Percentiles rank a stretch among this genome's conserved stretches.
Conservation (phyloP, 106 monocot genomes). For the Dendrobium catenatum region DNA sequence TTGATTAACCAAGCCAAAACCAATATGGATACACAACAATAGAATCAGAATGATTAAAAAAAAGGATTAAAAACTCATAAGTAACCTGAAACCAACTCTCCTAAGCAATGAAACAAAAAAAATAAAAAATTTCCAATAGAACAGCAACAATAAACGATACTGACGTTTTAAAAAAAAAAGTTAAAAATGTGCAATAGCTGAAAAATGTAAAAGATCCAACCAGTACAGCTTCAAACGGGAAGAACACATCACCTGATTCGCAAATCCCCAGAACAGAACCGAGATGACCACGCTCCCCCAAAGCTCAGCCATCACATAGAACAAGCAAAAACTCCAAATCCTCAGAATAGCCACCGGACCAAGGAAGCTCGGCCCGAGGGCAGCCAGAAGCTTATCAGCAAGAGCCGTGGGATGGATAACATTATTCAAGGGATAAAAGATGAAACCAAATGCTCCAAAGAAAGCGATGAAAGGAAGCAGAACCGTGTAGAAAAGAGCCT, state of each 20-base stretch:
- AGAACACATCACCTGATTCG: slow-evolving; percentile 74
- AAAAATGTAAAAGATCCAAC: neutral
- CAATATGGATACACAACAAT: too few species aligned
- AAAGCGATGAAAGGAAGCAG: slow-evolving; percentile 85
- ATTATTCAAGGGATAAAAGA: slow-evolving; percentile 68
- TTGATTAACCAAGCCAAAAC: too few species aligned
- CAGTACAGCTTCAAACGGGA: neutral
- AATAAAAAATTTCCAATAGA: neutral
- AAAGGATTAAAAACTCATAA: neutral
- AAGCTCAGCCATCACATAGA: slow-evolving; percentile 97
- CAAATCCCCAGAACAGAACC: slow-evolving; percentile 98
- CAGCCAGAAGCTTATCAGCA: slow-evolving; percentile 60
- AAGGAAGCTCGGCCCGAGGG: slow-evolving; percentile 76
- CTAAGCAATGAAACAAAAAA: too few species aligned
- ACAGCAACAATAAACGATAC: neutral
- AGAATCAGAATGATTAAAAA: too few species aligned
- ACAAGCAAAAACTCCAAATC: slow-evolving; percentile 96
- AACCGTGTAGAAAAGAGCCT: slow-evolving; percentile 90
- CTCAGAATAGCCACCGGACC: slow-evolving; percentile 86
- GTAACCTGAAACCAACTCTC: too few species aligned
- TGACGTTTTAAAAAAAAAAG: neutral
- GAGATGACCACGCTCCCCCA: slow-evolving; percentile 99
- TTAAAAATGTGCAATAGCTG: neutral
- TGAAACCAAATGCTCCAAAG: slow-evolving; percentile 76
- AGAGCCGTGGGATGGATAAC: slow-evolving; percentile 81